A percentile compares a stretch with the other conserved stretches of the same genome.
phyloP scores from a whole-genome alignment of 2,329 filamentous ascomycete species.

The Chaetomium olivaceum region DNA sequence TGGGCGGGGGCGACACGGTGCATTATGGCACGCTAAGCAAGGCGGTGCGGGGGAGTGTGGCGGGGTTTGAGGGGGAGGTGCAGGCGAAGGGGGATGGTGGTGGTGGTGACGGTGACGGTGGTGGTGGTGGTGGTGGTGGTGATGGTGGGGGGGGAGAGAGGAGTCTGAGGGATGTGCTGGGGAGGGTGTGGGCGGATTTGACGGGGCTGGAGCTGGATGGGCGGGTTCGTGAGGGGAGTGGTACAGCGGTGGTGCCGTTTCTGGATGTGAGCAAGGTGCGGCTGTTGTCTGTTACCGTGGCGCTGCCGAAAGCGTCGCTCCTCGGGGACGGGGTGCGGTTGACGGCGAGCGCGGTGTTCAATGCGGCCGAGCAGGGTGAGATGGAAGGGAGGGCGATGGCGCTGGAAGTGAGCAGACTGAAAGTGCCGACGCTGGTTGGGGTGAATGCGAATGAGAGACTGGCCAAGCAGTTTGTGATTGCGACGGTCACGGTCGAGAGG shows the following conservation, averaged over 20 bases:
- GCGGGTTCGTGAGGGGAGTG: conserved; percentile 2
- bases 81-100: conserved; percentile 32
- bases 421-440: conserved; percentile 68
- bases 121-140: conserved; percentile 20
- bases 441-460: conserved; percentile 70
- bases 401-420: conserved; percentile 58
- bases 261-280: conserved; percentile 43
- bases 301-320: conserved; percentile 68
- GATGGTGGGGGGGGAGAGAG: conserved; percentile 21
- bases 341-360: conserved; percentile 48
- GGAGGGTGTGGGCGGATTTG: conserved; percentile 42
- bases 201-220: conserved; percentile 42
- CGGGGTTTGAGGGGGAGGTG: conserved; percentile 4
- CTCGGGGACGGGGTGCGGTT: conserved; percentile 62
- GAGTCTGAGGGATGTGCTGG: conserved; percentile 38
- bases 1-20: conserved; percentile 70
- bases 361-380: conserved; percentile 21
- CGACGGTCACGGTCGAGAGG: conserved; percentile 62
- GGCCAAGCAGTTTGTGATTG: conserved; percentile 65
- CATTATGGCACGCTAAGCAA: conserved; percentile 75
- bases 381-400: conserved; percentile 36
- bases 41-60: conserved; percentile 54
- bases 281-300: conserved; percentile 54
- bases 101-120: conserved; percentile 5
- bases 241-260: conserved; percentile 35